Evolutionary conservation across 2,329 filamentous ascomycete species (phyloP).

Genomic region (Fusarium bactridioides): DNA sequence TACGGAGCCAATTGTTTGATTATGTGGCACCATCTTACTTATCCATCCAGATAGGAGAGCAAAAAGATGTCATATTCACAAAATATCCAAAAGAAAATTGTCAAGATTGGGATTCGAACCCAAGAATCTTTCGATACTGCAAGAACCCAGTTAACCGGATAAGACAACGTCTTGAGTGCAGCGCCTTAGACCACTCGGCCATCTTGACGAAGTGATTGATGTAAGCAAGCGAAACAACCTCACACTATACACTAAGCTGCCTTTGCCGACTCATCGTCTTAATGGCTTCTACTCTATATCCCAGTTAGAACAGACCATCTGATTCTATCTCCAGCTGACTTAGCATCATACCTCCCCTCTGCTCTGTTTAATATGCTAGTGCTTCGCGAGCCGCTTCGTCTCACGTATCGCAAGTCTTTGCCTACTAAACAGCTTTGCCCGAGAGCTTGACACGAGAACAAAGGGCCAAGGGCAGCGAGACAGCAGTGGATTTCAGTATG

Average conservation of each 20-base stretch:
- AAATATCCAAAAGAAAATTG: background rate
- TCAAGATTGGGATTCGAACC: background rate
- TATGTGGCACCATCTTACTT: too few species aligned
- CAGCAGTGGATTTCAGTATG: background rate
- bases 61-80: background rate
- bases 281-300: background rate
- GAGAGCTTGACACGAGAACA: background rate
- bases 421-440: background rate
- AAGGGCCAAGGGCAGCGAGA: background rate
- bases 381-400: background rate
- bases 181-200: background rate
- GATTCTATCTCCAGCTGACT: too few species aligned
- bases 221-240: too few species aligned
- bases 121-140: background rate
- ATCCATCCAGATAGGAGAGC: too few species aligned
- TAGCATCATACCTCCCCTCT: fast-evolving
- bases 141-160: background rate
- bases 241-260: fast-evolving
- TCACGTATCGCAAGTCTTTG: background rate
- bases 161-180: background rate
- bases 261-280: fast-evolving
- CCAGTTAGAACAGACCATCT: background rate
- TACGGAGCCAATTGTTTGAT: background rate
- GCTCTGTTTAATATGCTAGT: too few species aligned
- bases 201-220: background rate